These are phyloP conservation scores for Fusarium sp. DNA, from an alignment of 2,329 filamentous ascomycete genomes.

Conservation along the genomic window DNA sequence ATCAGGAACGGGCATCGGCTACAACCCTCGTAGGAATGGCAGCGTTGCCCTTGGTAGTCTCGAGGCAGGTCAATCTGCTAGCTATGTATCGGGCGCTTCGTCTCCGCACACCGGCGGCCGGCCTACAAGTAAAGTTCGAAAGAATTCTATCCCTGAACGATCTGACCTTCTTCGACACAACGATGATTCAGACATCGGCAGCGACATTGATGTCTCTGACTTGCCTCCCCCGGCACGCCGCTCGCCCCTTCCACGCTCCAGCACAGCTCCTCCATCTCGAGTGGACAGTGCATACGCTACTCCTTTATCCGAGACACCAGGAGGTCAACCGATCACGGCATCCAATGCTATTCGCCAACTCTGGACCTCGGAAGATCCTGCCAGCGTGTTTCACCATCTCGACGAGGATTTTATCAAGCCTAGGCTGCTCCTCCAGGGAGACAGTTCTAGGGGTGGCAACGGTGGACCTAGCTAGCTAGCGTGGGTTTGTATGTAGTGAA, in stretches of 20 bases:
- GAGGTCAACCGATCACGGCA: slow-evolving; percentile 69
- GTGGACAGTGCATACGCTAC: slow-evolving; percentile 48
- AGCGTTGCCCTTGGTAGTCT: slow-evolving; percentile 70
- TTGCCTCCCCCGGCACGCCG: slow-evolving; percentile 70
- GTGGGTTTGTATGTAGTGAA: not conserved
- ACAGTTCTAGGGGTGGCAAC: slow-evolving; percentile 48
- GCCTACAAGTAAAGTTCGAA: slow-evolving; percentile 64
- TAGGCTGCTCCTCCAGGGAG: slow-evolving; percentile 83
- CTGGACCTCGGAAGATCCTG: slow-evolving; percentile 87
- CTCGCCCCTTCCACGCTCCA: slow-evolving; percentile 52
- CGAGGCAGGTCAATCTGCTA: slow-evolving; percentile 53
- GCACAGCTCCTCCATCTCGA: slow-evolving; percentile 43
- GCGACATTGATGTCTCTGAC: slow-evolving; percentile 75
- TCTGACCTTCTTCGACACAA: slow-evolving; percentile 66
- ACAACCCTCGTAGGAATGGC: slow-evolving; percentile 75
- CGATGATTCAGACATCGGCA: slow-evolving; percentile 69
- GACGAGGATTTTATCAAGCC: slow-evolving; percentile 98
- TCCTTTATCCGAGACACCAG: slow-evolving; percentile 48
- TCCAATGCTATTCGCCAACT: slow-evolving; percentile 83
- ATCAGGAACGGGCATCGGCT: slow-evolving; percentile 80
- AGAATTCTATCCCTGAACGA: slow-evolving; percentile 64
- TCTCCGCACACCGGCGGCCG: slow-evolving; percentile 61
- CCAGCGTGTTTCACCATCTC: slow-evolving; percentile 88
- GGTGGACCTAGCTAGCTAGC: slow-evolving; percentile 39
- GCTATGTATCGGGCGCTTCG: slow-evolving; percentile 66